Conservation (phyloP, 495 filamentous ascomycete species). For the Penicillium cosmopolitanum region DNA sequence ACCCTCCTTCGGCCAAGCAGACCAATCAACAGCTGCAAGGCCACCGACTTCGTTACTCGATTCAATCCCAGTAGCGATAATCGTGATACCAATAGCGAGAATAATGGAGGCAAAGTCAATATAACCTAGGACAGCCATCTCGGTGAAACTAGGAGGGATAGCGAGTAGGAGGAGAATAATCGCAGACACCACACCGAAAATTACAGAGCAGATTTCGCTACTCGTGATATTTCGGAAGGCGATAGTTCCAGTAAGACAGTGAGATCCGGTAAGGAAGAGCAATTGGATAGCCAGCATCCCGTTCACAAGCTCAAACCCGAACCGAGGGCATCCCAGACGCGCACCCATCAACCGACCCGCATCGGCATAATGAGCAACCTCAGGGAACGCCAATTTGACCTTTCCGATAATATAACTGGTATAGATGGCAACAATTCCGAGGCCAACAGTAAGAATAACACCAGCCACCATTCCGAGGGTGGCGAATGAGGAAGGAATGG, state of each 20-base stretch:
- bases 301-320: constrained; percentile 60
- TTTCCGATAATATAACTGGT: constrained; percentile 69
- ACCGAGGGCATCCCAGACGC: constrained; percentile 20
- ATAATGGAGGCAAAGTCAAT: constrained; percentile 34
- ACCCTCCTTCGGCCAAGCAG: constrained; percentile 27
- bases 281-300: constrained; percentile 60
- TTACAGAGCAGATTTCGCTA: constrained; percentile 60
- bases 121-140: constrained; percentile 59
- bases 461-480: constrained; percentile 58
- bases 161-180: constrained; percentile 60
- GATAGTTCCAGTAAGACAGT: constrained; percentile 68
- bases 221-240: constrained; percentile 61
- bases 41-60: constrained; percentile 28
- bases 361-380: constrained; percentile 65
- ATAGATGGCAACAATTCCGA: constrained; percentile 36
- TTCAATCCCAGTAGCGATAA: constrained; percentile 61
- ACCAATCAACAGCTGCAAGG: constrained; percentile 33
- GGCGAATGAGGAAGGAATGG: constrained; percentile 57
- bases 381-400: constrained; percentile 64
- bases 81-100: constrained; percentile 63
- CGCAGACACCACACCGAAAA: constrained; percentile 61
- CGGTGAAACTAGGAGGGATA: constrained; percentile 54
- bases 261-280: constrained; percentile 67
- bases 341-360: constrained; percentile 54
- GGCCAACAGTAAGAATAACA: constrained; percentile 49